Evolutionary conservation across 352 stramenopile species (phyloP).

Genomic region (Peronospora tabacina): DNA sequence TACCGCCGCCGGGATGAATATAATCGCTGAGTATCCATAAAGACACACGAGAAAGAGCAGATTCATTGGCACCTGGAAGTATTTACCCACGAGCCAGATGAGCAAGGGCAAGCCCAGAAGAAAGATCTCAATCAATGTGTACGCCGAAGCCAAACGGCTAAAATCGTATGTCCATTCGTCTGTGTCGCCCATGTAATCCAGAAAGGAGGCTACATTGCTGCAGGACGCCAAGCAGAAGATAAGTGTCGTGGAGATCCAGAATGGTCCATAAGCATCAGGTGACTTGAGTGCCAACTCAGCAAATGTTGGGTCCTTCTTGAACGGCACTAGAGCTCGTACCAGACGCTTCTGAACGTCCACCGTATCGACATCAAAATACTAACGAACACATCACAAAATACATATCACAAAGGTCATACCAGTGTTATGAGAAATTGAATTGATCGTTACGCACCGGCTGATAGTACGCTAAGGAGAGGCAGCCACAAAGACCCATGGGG

Average conservation of each 20-base stretch:
- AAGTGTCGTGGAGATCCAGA: constrained; percentile 80
- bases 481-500: constrained; percentile 57
- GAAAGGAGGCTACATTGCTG: constrained; percentile 77
- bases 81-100: constrained; percentile 77
- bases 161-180: constrained; percentile 81
- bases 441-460: constrained; percentile 50
- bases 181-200: constrained; percentile 56
- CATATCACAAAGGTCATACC: constrained; percentile 2
- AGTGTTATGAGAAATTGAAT: neutral
- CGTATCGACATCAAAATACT: constrained; percentile 87
- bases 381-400: neutral
- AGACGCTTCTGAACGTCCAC: constrained; percentile 70
- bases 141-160: constrained; percentile 64
- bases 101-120: constrained; percentile 62
- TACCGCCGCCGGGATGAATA: constrained; percentile 79
- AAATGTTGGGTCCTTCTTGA: constrained; percentile 81
- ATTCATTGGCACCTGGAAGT: constrained; percentile 63
- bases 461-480: constrained; percentile 77
- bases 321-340: constrained; percentile 61
- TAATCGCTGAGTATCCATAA: constrained; percentile 76
- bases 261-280: constrained; percentile 75
- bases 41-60: constrained; percentile 79
- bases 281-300: constrained; percentile 50
- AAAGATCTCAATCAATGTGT: constrained; percentile 73
- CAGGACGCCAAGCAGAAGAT: constrained; percentile 83